These are phyloP conservation scores for Alliaria petiolata DNA, from an alignment of 345 rosid species.

Conservation along the genomic window DNA sequence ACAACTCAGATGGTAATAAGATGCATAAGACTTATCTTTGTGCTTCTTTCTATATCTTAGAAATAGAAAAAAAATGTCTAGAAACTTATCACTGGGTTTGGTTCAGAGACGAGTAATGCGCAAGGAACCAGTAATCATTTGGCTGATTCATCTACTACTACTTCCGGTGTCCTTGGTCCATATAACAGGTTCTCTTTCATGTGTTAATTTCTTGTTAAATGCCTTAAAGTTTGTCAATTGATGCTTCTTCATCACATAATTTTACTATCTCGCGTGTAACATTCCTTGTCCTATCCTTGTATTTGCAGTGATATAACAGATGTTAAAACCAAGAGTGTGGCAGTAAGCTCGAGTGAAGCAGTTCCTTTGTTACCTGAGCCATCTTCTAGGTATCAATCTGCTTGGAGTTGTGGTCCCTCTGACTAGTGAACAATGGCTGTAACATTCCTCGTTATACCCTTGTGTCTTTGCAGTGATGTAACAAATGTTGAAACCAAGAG, in stretches of 20 bases:
- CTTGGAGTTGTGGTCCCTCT: not conserved
- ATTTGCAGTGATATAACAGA: conserved; percentile 47
- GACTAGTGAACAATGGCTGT: not conserved
- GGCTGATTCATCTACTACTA: conserved; percentile 15
- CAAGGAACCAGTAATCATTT: not conserved
- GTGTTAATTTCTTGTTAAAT: not conserved
- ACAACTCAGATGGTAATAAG: not conserved
- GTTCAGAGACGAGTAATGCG: conserved; percentile 10
- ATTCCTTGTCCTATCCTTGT: not conserved
- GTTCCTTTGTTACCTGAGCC: conserved; percentile 35
- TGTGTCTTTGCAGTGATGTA: conserved; percentile 47
- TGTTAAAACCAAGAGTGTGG: conserved; percentile 35
- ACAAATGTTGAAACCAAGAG: conserved; percentile 37
- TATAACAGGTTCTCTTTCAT: conserved; percentile 4
- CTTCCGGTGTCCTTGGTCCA: not conserved
- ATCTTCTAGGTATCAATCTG: conserved; percentile 23
- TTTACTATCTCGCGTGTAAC: not conserved
- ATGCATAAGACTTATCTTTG: not conserved
- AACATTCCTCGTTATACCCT: not conserved
- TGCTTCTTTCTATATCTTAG: not conserved
- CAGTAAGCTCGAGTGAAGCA: conserved; percentile 37
- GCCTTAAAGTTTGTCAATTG: not conserved
- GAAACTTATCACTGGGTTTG: not conserved
- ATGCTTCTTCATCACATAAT: not conserved
- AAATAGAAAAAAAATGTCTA: not conserved